phyloP scores from a whole-genome alignment of 1,284 basidiomycete species.

The Neotropicomus parvogracilis region DNA sequence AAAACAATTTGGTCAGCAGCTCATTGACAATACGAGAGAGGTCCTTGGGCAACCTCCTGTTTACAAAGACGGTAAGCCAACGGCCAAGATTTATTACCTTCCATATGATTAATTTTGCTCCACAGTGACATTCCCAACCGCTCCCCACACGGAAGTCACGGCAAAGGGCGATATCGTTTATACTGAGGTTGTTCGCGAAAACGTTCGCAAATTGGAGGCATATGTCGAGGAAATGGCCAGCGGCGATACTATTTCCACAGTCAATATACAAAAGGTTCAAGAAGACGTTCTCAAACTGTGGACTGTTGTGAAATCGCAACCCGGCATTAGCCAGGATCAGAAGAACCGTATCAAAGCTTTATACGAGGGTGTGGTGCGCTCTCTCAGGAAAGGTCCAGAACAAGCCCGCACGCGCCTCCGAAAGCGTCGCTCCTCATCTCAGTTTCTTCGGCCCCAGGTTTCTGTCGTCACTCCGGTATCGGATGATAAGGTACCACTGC shows the following conservation, averaged over 20 bases:
- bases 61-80: slow-evolving; percentile 85
- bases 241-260: slow-evolving; percentile 79
- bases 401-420: slow-evolving; percentile 53
- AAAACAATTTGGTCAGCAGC: slow-evolving; percentile 94
- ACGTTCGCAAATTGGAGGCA: slow-evolving; percentile 95
- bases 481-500: slow-evolving; percentile 88
- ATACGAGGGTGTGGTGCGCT: slow-evolving; percentile 92
- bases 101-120: not conserved
- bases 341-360: slow-evolving; percentile 96
- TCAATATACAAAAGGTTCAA: slow-evolving; percentile 96
- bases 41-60: slow-evolving; percentile 79
- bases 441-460: slow-evolving; percentile 90
- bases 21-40: slow-evolving; percentile 91
- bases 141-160: slow-evolving; percentile 91
- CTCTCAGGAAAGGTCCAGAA: slow-evolving; percentile 67
- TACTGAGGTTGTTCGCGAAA: slow-evolving; percentile 90
- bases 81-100: not conserved
- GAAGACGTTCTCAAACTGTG: slow-evolving; percentile 95
- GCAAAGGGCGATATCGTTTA: slow-evolving; percentile 94
- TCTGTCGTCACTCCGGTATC: slow-evolving; percentile 74
- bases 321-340: slow-evolving; percentile 94
- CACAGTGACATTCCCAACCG: slow-evolving; percentile 94
- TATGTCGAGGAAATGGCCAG: slow-evolving; percentile 99
- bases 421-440: slow-evolving; percentile 83
- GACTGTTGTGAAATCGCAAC: slow-evolving; percentile 96